Evolutionary conservation across 768 basidiomycete species (phyloP), one percentile per base, ranked within the genome.

Genomic region (Leccinellum albellum): DNA sequence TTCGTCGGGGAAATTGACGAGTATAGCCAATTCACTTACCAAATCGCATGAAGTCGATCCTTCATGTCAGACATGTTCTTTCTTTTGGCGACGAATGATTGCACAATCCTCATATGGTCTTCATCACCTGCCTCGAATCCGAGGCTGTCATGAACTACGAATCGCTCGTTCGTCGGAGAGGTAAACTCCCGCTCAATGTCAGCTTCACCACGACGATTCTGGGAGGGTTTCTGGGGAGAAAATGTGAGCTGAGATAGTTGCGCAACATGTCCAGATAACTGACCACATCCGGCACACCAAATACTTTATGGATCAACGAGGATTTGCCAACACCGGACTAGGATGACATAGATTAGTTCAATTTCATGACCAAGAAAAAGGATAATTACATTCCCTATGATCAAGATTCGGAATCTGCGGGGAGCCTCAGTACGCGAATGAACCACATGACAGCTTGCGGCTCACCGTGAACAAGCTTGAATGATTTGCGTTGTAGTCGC

Each of bases 81-180:
- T 46, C 63, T 61, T 45, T 31, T 24, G 15, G 28, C 14, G 35
- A 63, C 52, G 1, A 63, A 63, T 0, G 45, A 0, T 17, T 49
- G 32, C 24, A 64, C 55, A 5, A 32, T 40, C 0, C 46, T 24
- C 8, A 64, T 56, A 17, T 61, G 60, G 26, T 6, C 3, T 37
- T 51, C 44, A 29, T 63, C 62, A 10, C n/a, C 62, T n/a, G 58
- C 45, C 29, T 64, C 61, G 12, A 62, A 62, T 2, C 61, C 61
- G 8, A 64, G 61, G 44, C 61, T 63, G 17, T 63, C 62, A 4
- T 64, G 62, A n/a, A 64, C 50, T 17, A 63, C 62, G 17, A 63
- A 61, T 49, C 58, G 54, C 7, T 50, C 29, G 31, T 63, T 63
- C 29, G 14, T 33, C 8, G 45, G 50, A n/a, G 62, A 64, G 29